Base-by-base conservation (phyloP, 2,329 filamentous ascomycete genomes). In the Aspergillus viridinutans region DNA sequence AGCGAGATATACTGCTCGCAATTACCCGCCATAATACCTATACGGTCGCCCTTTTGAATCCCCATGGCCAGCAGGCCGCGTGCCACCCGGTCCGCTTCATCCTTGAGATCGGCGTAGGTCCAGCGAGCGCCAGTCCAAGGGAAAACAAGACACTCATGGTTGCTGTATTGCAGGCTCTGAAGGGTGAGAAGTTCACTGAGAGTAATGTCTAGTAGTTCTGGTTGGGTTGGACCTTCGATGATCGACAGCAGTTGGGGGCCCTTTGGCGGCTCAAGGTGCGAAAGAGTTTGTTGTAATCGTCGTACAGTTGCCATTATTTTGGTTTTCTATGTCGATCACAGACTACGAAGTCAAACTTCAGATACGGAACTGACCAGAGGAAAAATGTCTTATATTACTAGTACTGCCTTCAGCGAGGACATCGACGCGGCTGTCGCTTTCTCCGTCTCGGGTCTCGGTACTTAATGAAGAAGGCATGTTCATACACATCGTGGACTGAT, bases 101-200 rank as follows among this genome's bases (percentile, higher is more conserved):
- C 79, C 65, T 85, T 83, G 53, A 89, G 76, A 58, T 87, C 80
- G 59, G 83, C 80, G 73, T 89, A 89, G 0, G 86, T 88, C 88
- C 88, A 92, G 65, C 89, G 80, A 3, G 87, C 83, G 1, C 85
- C 85, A 0, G 88, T 91, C 88, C 88, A 92, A 0, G 89, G 87
- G 52, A 89, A 88, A 25, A 92, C 81, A 45, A 92, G 73, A 58
- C 85, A 89, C 69, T 92, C 88, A 54, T 83, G 80, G 52, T 82
- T 78, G 25, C 85, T 83, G 70, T 89, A 85, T 50, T 85, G 80
- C 51, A 84, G 79, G 48, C 83, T 86, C 73, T 92, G 89, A 14
- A 90, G 79, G 58, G 88, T 85, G 42, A 92, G 80, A 1, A 92
- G 80, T 68, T 90, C 86, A 5, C 87, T 86, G 7, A 92, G 80